phyloP scores from a whole-genome alignment of 2,329 filamentous ascomycete species.

The Pseudogymnoascus sp. region DNA sequence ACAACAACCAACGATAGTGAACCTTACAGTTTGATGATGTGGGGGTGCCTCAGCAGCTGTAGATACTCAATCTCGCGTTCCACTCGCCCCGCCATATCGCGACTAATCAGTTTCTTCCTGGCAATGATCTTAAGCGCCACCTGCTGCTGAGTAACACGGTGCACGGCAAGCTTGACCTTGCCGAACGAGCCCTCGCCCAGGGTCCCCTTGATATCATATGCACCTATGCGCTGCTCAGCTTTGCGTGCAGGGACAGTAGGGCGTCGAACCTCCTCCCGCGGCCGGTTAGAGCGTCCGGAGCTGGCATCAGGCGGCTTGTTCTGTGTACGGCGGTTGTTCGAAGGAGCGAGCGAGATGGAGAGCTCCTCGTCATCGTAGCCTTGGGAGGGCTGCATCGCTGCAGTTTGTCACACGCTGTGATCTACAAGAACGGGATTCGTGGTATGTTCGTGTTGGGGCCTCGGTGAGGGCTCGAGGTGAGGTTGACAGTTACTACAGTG shows the following conservation, averaged over 20 bases:
- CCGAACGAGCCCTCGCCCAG: constrained; percentile 96
- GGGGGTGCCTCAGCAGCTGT: constrained; percentile 87
- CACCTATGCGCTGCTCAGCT: constrained; percentile 77
- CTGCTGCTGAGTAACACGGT: constrained; percentile 86
- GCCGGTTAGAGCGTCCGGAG: constrained; percentile 16
- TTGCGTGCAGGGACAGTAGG: constrained; percentile 35
- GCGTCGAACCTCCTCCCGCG: constrained; percentile 17
- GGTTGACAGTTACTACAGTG: constrained; percentile 3
- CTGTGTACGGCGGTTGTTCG: constrained; percentile 49
- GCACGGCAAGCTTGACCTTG: constrained; percentile 94
- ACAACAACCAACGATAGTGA: not conserved
- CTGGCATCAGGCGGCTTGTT: constrained; percentile 29
- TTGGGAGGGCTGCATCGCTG: constrained; percentile 10
- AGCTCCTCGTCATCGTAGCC: constrained; percentile 75
- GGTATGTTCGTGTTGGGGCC: constrained; percentile 1
- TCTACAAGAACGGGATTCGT: constrained; percentile 1
- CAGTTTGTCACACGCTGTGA: not conserved
- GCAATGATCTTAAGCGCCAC: constrained; percentile 98
- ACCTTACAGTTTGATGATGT: constrained; percentile 94
- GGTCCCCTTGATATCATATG: constrained; percentile 84
- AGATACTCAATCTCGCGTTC: constrained; percentile 98
- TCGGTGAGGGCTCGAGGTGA: constrained; percentile 6
- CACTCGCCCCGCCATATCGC: constrained; percentile 96
- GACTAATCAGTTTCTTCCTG: constrained; percentile 87
- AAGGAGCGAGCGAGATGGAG: constrained; percentile 64